phyloP scores from a whole-genome alignment of 2,329 filamentous ascomycete species.

The Catunica adiposa region DNA sequence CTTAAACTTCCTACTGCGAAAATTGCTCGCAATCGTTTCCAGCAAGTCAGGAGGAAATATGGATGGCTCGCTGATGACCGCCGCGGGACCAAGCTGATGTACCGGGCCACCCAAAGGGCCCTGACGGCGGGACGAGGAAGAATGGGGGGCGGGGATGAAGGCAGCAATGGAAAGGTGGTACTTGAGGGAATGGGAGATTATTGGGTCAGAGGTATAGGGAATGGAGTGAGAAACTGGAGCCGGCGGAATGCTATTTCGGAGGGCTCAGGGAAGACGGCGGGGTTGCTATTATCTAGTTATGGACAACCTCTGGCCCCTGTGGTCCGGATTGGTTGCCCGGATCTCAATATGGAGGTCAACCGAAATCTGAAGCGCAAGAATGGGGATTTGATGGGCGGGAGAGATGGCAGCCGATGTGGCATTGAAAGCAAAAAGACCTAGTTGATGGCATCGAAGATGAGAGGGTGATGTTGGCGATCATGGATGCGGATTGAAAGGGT shows the following conservation, averaged over 20 bases:
- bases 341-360: no score
- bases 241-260: background rate
- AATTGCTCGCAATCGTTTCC: constrained; percentile 27
- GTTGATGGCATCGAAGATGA: no score
- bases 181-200: background rate
- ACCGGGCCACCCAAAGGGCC: background rate
- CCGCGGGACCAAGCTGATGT: constrained; percentile 15
- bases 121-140: background rate
- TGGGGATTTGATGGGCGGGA: no score
- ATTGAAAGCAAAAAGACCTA: no score
- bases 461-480: no score
- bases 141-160: background rate
- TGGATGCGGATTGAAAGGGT: no score
- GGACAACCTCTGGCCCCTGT: no score
- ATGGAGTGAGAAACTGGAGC: background rate
- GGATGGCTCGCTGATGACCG: constrained; percentile 22
- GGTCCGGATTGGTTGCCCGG: no score
- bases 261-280: background rate
- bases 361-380: no score
- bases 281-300: no score
- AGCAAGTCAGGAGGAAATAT: constrained; percentile 25
- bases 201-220: no score
- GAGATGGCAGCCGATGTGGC: no score
- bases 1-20: constrained; percentile 26
- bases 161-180: background rate